Percentiles rank a stretch among this genome's conserved stretches.
Evolutionary conservation across 2,329 filamentous ascomycete species (phyloP).

Genomic region (Blastomyces silverae): DNA sequence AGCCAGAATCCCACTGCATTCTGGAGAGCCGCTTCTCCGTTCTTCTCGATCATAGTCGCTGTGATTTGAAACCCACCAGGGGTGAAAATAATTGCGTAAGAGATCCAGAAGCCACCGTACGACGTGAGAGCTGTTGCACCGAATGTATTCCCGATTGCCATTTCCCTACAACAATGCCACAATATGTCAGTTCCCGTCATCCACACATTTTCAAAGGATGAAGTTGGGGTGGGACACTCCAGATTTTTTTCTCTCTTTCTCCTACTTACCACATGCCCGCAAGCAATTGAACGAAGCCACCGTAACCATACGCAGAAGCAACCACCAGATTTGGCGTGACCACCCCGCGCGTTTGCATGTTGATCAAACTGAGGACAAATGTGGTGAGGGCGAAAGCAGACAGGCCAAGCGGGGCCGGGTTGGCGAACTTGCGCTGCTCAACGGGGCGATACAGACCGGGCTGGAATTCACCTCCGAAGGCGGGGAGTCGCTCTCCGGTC

Average conservation of each 20-base stretch:
- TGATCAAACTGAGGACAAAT: constrained; percentile 69
- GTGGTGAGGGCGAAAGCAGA: constrained; percentile 75
- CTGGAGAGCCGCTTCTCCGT: constrained; percentile 40
- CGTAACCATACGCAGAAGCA: constrained; percentile 64
- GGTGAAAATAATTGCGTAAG: constrained; percentile 64
- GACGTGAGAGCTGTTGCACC: constrained; percentile 74
- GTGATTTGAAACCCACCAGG: constrained; percentile 59
- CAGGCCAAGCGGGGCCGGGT: constrained; percentile 70
- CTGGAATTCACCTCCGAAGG: constrained; percentile 68
- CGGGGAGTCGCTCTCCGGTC: constrained; percentile 44
- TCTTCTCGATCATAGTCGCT: constrained; percentile 36
- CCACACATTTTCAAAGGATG: not conserved
- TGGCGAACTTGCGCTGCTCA: constrained; percentile 64
- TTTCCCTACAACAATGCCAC: constrained; percentile 54
- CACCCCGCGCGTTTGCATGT: constrained; percentile 59
- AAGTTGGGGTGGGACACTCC: not conserved
- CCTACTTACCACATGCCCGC: constrained; percentile 73
- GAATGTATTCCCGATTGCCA: constrained; percentile 81
- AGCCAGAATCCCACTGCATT: constrained; percentile 69
- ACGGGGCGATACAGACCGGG: constrained; percentile 61
- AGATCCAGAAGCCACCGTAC: constrained; percentile 79
- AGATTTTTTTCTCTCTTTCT: not conserved
- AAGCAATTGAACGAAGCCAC: constrained; percentile 69
- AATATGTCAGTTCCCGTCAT: not conserved
- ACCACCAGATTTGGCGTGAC: constrained; percentile 59